Conservation (phyloP, 345 rosid species). For the Raphanus sativus region DNA sequence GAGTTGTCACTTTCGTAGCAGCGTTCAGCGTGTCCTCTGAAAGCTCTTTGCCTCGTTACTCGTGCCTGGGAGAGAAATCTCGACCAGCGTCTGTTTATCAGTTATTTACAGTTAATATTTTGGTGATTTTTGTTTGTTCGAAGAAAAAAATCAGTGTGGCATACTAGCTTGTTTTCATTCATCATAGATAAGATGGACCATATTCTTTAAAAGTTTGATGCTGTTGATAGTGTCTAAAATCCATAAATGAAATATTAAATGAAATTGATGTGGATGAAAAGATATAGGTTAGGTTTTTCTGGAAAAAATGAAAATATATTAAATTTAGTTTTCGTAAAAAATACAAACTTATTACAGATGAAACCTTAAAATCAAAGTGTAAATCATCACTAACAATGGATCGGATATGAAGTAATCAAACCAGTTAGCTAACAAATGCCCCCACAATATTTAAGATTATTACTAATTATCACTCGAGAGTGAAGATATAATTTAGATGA, state of each 20-base stretch:
- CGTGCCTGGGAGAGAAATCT: no score
- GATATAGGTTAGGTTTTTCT: not conserved
- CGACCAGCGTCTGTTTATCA: no score
- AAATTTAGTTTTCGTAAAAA: not conserved
- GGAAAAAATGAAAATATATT: not conserved
- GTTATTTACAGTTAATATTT: not conserved
- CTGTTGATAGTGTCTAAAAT: not conserved
- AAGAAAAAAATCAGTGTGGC: no score
- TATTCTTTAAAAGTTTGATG: not conserved
- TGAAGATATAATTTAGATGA: not conserved
- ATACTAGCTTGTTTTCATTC: not conserved
- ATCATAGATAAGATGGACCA: not conserved
- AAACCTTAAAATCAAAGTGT: not conserved
- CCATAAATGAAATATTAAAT: not conserved
- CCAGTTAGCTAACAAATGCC: not conserved
- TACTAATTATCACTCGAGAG: not conserved
- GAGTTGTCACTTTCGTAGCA: no score
- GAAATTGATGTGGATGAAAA: no score
- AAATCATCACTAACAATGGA: slow-evolving; percentile 6
- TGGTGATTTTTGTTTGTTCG: not conserved
- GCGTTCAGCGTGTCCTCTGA: no score
- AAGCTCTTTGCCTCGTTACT: no score
- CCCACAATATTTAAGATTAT: slow-evolving; percentile 10
- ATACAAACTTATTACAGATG: not conserved
- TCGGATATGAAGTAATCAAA: slow-evolving; percentile 18